A percentile compares a stretch with the other conserved stretches of the same genome.
phyloP scores from a whole-genome alignment of 257 asterid genomes.

The Nicotiana attenuata region DNA sequence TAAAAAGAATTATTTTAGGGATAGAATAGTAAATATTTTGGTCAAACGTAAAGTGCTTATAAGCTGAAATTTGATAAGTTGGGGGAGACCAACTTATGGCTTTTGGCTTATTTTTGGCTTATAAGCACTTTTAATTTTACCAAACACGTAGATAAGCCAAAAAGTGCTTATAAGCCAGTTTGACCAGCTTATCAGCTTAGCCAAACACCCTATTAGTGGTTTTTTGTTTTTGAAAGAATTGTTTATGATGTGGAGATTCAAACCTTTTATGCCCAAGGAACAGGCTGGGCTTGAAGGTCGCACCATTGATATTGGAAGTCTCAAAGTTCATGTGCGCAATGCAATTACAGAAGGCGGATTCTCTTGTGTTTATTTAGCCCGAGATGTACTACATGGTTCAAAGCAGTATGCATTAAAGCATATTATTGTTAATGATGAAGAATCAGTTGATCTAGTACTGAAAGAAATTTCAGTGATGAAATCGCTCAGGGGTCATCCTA shows the following conservation, averaged over 20 bases:
- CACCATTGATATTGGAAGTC: slow-evolving; percentile 65
- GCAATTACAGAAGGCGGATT: slow-evolving; percentile 96
- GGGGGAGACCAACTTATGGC: too few relatives aligned
- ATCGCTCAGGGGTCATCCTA: slow-evolving; percentile 87
- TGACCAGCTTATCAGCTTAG: too few relatives aligned
- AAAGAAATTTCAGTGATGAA: slow-evolving; percentile 91
- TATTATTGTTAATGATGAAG: slow-evolving; percentile 87
- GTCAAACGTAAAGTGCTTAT: too few relatives aligned
- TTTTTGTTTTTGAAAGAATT: neutral
- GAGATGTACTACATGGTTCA: slow-evolving; percentile 73
- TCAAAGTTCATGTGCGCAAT: slow-evolving; percentile 81
- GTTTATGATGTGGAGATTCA: slow-evolving; percentile 83
- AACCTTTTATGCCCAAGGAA: slow-evolving; percentile 77
- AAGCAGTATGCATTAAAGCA: slow-evolving; percentile 94
- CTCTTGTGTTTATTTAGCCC: slow-evolving; percentile 85
- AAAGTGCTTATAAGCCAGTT: too few relatives aligned
- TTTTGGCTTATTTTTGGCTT: too few relatives aligned
- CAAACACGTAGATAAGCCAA: too few relatives aligned
- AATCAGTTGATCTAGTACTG: slow-evolving; percentile 61
- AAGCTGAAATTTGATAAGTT: too few relatives aligned
- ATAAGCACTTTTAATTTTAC: too few relatives aligned
- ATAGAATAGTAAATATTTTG: too few relatives aligned
- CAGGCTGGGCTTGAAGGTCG: slow-evolving; percentile 97
- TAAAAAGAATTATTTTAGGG: too few relatives aligned
- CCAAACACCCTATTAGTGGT: too few relatives aligned